Evolutionary conservation across 768 basidiomycete genomes (phyloP).

Genomic region (Pleurotus eryngii): DNA sequence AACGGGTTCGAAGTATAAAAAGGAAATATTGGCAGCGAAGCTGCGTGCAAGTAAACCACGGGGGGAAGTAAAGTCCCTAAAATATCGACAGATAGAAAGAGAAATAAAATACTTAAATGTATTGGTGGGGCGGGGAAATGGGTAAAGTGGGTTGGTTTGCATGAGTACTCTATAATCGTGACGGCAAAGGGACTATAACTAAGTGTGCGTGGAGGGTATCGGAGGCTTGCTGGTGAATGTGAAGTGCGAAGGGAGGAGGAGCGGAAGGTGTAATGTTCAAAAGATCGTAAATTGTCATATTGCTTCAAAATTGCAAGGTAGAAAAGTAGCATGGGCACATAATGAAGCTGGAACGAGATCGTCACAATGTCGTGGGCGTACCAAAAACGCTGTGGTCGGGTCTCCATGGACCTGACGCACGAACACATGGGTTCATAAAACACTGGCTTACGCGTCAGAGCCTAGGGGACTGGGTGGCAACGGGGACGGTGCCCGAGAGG

Average conservation of each 20-base stretch:
- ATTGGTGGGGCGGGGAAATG: not conserved
- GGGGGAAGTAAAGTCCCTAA: not conserved
- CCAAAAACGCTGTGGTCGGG: conserved; percentile 1
- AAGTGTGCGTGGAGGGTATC: conserved; percentile 3
- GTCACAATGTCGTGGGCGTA: not conserved
- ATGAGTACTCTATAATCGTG: not conserved
- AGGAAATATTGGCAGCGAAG: not conserved
- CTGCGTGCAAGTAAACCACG: not conserved
- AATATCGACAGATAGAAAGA: not conserved
- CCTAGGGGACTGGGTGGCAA: conserved; percentile 6
- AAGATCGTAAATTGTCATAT: conserved; percentile 1
- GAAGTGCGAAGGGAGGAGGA: not conserved
- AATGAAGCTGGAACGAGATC: not conserved
- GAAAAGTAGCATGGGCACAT: not conserved
- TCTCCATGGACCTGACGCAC: not conserved
- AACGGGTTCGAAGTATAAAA: not conserved
- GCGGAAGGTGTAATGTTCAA: not conserved
- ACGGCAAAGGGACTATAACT: not conserved
- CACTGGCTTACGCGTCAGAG: not conserved
- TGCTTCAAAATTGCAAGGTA: not conserved
- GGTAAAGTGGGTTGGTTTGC: not conserved
- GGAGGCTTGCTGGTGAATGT: not conserved
- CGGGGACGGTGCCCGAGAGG: conserved; percentile 4
- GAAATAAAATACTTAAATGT: not conserved
- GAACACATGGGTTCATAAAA: not conserved